These are phyloP conservation scores for Stentor roeselii DNA, from an alignment of 73 alveolate species.

Conservation along the genomic window DNA sequence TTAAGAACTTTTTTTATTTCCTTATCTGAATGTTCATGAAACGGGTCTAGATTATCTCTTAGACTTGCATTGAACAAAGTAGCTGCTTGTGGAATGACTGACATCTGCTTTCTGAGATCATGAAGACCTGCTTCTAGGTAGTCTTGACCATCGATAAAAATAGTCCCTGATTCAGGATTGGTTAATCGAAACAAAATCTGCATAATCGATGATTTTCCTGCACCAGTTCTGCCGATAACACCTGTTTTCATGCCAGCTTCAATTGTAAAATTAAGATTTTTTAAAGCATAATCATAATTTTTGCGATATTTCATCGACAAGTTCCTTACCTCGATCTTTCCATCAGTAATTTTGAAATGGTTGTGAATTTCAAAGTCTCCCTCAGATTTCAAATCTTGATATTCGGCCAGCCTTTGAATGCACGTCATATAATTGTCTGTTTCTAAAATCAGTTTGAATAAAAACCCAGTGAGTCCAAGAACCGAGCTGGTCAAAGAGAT, in stretches of 20 bases:
- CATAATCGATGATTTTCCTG: constrained; percentile 42
- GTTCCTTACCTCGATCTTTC: too few relatives aligned
- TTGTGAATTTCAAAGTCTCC: too few relatives aligned
- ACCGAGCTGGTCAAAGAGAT: neutral
- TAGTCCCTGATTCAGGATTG: constrained; percentile 42
- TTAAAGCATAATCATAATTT: constrained; percentile 50
- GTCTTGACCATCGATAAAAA: constrained; percentile 66
- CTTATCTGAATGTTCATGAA: too few relatives aligned
- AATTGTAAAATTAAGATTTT: constrained; percentile 52
- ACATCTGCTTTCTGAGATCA: constrained; percentile 48
- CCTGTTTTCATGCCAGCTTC: constrained; percentile 57
- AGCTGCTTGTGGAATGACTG: constrained; percentile 79
- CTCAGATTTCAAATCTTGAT: neutral
- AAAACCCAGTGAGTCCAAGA: neutral
- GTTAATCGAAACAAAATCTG: too few relatives aligned
- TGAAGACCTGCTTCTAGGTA: constrained; percentile 39
- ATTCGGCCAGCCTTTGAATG: neutral
- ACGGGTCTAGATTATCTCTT: constrained; percentile 78
- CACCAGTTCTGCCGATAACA: constrained; percentile 35
- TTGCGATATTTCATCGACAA: constrained; percentile 71
- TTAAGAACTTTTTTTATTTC: constrained; percentile 34
- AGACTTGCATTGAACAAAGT: constrained; percentile 65
- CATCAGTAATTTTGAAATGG: too few relatives aligned
- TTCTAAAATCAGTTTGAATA: neutral
- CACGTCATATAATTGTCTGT: neutral